phyloP scores from a whole-genome alignment of 371 early-diverging fungal genomes.

The Mucor mucedo region DNA sequence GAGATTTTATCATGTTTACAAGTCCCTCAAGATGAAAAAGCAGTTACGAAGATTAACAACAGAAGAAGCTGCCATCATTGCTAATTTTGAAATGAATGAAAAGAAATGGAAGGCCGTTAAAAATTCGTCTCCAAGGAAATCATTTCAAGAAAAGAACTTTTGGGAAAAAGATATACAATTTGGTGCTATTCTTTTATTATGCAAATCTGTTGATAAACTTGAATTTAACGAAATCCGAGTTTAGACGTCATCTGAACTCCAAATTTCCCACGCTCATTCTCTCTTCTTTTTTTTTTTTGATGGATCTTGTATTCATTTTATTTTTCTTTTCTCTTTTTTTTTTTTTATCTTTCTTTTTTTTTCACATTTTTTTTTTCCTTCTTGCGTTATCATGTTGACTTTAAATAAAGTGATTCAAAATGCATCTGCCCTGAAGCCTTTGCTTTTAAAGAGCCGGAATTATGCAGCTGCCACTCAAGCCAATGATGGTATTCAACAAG shows the following conservation, averaged over 20 bases:
- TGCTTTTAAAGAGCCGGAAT: slow-evolving; percentile 29
- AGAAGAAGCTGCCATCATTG: slow-evolving; percentile 31
- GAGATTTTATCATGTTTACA: slow-evolving; percentile 33
- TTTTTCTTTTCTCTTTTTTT: slow-evolving; percentile 8
- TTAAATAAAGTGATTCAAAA: slow-evolving; percentile 14
- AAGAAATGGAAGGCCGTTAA: slow-evolving; percentile 32
- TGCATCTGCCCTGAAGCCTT: slow-evolving; percentile 2
- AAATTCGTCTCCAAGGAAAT: slow-evolving; percentile 17
- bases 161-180: slow-evolving; percentile 37
- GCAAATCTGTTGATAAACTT: slow-evolving; percentile 29
- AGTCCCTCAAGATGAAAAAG: slow-evolving; percentile 2
- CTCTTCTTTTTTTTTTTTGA: slow-evolving; percentile 3
- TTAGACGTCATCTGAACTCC: slow-evolving; percentile 4
- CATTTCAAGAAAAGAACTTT: slow-evolving; percentile 14
- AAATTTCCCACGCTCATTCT: slow-evolving; percentile 3
- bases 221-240: slow-evolving; percentile 32
- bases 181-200: slow-evolving; percentile 28
- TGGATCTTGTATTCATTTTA: slow-evolving; percentile 3
- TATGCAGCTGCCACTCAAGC: slow-evolving; percentile 58
- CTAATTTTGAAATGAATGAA: slow-evolving; percentile 32
- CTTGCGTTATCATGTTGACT: slow-evolving; percentile 17
- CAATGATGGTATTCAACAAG: slow-evolving; percentile 82
- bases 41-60: slow-evolving; percentile 26
- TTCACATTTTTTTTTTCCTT: neutral
- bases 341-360: slow-evolving; percentile 5